Percentiles rank a stretch among this genome's conserved stretches.
These are phyloP conservation scores for Aspergillus pseudoglaucus DNA, from an alignment of 2,329 filamentous ascomycete genomes.

Conservation along the genomic window DNA sequence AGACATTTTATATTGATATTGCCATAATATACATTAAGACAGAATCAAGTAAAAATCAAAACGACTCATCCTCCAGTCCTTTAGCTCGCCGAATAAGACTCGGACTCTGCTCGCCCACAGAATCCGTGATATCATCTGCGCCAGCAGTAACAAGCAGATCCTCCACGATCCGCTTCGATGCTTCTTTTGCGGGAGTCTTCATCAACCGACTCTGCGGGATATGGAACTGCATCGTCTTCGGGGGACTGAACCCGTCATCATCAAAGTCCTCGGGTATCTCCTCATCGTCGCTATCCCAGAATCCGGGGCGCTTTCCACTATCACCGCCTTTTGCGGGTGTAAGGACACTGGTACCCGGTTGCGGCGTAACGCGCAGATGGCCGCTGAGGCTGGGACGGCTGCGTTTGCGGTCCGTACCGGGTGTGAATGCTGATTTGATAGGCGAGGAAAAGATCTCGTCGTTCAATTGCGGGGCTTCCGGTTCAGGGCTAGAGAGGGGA, in stretches of 20 bases:
- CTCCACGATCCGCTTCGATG: constrained; percentile 44
- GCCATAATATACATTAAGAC: background rate
- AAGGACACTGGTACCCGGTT: constrained; percentile 78
- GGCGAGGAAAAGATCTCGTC: constrained; percentile 82
- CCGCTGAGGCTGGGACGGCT: constrained; percentile 19
- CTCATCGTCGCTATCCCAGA: constrained; percentile 70
- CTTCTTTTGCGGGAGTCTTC: constrained; percentile 46
- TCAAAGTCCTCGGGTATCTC: constrained; percentile 53
- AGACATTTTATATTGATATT: background rate
- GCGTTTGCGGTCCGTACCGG: constrained; percentile 37
- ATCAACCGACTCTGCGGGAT: constrained; percentile 44
- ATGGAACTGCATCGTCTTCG: constrained; percentile 61
- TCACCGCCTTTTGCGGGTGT: constrained; percentile 54
- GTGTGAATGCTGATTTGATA: constrained; percentile 38
- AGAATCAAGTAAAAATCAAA: constrained; percentile 20
- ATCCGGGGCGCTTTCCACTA: constrained; percentile 31
- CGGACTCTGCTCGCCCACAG: constrained; percentile 37
- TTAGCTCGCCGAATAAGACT: constrained; percentile 39
- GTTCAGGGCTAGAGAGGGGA: constrained; percentile 67
- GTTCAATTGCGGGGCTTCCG: constrained; percentile 73
- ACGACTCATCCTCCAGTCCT: constrained; percentile 42
- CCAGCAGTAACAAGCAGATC: constrained; percentile 43
- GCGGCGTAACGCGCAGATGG: constrained; percentile 44
- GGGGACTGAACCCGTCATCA: constrained; percentile 69
- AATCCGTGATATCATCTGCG: constrained; percentile 33